Base-by-base conservation (phyloP, 1,139 yeast species). In the Geotrichum aggregatum region DNA sequence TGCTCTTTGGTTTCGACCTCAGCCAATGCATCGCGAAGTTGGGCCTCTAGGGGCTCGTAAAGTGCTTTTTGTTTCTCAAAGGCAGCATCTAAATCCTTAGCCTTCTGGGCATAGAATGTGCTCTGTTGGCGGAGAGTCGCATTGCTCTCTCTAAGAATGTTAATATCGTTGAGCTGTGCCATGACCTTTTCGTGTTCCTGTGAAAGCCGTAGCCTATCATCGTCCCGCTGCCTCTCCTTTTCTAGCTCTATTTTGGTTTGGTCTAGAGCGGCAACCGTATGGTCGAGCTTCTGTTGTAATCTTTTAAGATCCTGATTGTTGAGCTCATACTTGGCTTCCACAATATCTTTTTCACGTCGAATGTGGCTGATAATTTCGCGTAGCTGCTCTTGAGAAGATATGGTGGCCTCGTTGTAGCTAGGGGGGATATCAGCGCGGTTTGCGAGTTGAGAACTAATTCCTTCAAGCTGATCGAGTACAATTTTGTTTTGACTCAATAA, bases 281-380 rank as follows among this genome's bases (percentile, higher is more conserved):
- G 69, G 24, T 63, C 66, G 8, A 71, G 62, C 35, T 64, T 67
- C 50, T 68, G 71, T 57, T 76, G 72, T 39, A 80, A 67, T 34
- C 76, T 70, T 48, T 71, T 70, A 48, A 72, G 71, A 60, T 83
- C 88, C 56, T 78, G 80, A 14, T 66, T 64, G 24, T 76, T 69
- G 24, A 76, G 70, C 10, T 76, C 75, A 26, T 79, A 71, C 60
- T 82, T 84, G 18, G 82, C 77, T 52, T 83, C 87, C 1, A 83
- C 75, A 3, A 82, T 74, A 57, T 88, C 96, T 64, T 85, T 86
- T 61, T 87, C 95, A 57, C 85, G 82, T 48, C 91, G 83, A 54
- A 88, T 72, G 61, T 78, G 82, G 7, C 75, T 67, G 39, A 88
- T 70, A 34, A 88, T 76, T 58, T 83, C 84, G 52, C 79, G 77